Percentiles rank a stretch among this genome's conserved stretches.
Evolutionary conservation across 345 rosid species (phyloP).

Genomic region (Eucalyptus regnans): DNA sequence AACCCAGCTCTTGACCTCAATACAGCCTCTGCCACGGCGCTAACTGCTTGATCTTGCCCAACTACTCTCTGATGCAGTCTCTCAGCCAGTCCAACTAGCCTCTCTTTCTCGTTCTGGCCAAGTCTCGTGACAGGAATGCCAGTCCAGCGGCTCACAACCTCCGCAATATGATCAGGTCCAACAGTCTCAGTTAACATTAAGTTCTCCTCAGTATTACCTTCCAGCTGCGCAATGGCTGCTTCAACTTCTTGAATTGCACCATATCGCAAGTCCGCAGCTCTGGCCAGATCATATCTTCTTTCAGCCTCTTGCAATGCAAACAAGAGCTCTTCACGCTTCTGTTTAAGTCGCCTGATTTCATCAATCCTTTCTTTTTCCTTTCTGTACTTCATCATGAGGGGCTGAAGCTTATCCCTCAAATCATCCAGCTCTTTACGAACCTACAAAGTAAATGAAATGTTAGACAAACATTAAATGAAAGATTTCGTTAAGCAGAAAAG

Average conservation of each 20-base stretch:
- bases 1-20: constrained; percentile 80
- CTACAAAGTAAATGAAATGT: constrained; percentile 10
- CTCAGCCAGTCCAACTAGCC: constrained; percentile 67
- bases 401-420: constrained; percentile 85
- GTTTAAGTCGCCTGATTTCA: constrained; percentile 71
- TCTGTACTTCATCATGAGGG: constrained; percentile 64
- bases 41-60: constrained; percentile 76
- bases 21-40: constrained; percentile 77
- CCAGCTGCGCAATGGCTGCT: constrained; percentile 51
- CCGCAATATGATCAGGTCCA: constrained; percentile 86
- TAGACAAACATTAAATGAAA: neutral
- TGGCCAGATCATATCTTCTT: constrained; percentile 75
- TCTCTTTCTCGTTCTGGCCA: constrained; percentile 75
- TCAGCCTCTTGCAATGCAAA: constrained; percentile 79
- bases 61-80: constrained; percentile 79
- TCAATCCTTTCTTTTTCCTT: constrained; percentile 90
- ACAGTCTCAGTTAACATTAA: constrained; percentile 78
- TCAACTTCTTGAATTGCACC: constrained; percentile 82
- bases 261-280: constrained; percentile 81
- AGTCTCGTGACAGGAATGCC: constrained; percentile 91
- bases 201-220: constrained; percentile 41
- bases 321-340: constrained; percentile 71
- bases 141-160: constrained; percentile 93
- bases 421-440: constrained; percentile 89
- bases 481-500: neutral